Base-by-base conservation (phyloP, 1,284 basidiomycete genomes). In the Rhizoctonia solani region DNA sequence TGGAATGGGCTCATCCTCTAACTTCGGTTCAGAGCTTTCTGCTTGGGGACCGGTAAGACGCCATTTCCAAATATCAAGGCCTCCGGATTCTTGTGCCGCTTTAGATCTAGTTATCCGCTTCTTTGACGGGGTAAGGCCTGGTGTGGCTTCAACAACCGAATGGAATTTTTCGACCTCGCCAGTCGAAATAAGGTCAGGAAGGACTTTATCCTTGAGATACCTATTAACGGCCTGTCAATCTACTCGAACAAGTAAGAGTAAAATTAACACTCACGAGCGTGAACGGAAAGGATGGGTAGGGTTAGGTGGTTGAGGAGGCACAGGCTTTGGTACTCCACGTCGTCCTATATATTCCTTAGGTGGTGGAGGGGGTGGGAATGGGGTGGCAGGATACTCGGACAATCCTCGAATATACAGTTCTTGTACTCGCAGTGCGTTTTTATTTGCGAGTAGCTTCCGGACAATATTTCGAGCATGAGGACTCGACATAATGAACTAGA, bases 381-480 rank as follows among this genome's bases (percentile, higher is more conserved):
- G 58, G 4, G 58, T 63, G 13, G 58, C 58, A 41, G 58, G 58
- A 50, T 27, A 63, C 32, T 63, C 19, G 14, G 46, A 29, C 11
- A 63, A 30, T 19, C 58, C 58, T 19, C 34, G n/a, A 23, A 34
- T 39, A 34, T 39, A 63, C 3, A 63, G 21, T 4, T 63, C 58
- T 16, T 63, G 58, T 32, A 63, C 34, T 25, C 58, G 25, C 30
- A 63, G n/a, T 16, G 19, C 21, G 11, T 41, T 11, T 14, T 34
- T 34, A 11, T n/a, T 37, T 13, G 30, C 19, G 19, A 63, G 34
- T 14, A 63, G 47, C 21, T 50, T 50, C 19, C 58, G 46, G 19
- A 63, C 58, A 27, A 63, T 63, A 27, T 63, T 63, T 23, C 58
- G 58, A 39, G 58, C 58, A 27, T 63, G 58, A 41, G 58, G 58